Conservation (phyloP, 805 yeast species). For the Dipodascus albidus region DNA sequence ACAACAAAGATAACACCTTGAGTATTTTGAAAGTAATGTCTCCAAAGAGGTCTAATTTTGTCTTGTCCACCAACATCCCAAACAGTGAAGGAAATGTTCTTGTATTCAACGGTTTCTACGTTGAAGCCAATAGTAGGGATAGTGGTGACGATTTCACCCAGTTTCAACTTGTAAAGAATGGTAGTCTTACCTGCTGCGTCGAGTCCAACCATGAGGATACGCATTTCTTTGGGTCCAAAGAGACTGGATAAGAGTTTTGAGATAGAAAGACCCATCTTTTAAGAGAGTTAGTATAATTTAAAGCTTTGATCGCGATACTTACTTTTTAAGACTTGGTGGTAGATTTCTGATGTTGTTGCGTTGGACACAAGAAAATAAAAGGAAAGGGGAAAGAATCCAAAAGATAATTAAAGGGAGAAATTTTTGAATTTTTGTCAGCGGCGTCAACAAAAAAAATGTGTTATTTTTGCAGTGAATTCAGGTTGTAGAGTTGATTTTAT, state of each 20-base stretch:
- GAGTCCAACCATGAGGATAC: conserved; percentile 95
- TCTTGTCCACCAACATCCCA: conserved; percentile 99
- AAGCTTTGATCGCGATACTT: background rate
- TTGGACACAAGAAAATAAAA: background rate
- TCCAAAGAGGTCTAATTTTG: conserved; percentile 97
- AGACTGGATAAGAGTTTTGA: conserved; percentile 91
- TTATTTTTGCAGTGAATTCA: too few relatives aligned
- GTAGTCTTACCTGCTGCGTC: conserved; percentile 99
- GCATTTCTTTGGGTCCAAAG: conserved; percentile 96
- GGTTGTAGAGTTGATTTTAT: too few relatives aligned
- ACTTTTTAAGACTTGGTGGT: conserved; percentile 2
- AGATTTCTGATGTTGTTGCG: background rate
- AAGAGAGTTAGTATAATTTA: background rate
- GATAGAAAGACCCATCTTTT: conserved; percentile 83
- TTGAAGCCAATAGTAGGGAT: conserved; percentile 96
- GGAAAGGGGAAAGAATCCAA: conserved; percentile 2
- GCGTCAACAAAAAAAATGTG: background rate
- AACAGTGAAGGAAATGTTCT: conserved; percentile 91
- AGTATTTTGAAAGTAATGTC: conserved; percentile 97
- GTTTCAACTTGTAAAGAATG: conserved; percentile 84
- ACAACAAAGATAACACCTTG: conserved; percentile 97
- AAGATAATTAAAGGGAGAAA: background rate
- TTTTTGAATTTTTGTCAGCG: conserved; percentile 1
- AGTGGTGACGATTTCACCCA: conserved; percentile 93
- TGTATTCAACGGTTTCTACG: conserved; percentile 95